Evolutionary conservation across 2,329 filamentous ascomycete species (phyloP).

Genomic region (Microascus cirrosus): DNA sequence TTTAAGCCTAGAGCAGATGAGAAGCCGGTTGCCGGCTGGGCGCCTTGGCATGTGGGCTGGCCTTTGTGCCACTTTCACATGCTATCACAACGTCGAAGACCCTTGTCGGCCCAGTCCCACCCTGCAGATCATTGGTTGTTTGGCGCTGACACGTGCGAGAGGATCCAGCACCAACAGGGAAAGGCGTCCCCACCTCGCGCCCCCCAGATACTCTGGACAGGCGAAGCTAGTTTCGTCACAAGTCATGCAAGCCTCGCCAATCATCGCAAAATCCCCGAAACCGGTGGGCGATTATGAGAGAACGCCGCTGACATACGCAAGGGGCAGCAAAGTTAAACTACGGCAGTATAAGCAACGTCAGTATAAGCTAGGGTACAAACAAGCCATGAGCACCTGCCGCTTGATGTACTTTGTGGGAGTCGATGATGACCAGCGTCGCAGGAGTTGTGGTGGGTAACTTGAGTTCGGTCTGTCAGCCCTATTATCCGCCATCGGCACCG

Average conservation of each 20-base stretch:
- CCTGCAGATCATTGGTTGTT: neutral
- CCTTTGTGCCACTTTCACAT: neutral
- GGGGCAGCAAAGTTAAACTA: neutral
- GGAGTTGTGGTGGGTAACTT: neutral
- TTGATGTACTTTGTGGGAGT: neutral
- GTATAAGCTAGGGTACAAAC: neutral
- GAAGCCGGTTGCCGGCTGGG: conserved; percentile 4
- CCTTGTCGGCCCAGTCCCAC: neutral
- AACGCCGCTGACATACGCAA: neutral
- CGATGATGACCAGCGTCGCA: neutral
- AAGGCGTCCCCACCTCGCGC: neutral
- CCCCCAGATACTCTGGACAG: neutral
- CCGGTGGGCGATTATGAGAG: neutral
- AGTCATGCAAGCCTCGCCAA: neutral
- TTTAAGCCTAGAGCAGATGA: neutral
- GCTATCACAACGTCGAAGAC: neutral
- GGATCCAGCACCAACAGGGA: neutral
- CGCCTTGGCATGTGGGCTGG: neutral
- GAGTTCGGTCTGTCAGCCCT: neutral
- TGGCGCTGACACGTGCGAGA: conserved; percentile 2
- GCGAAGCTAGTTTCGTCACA: neutral
- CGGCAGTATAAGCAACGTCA: neutral
- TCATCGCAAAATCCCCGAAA: neutral
- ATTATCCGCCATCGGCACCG: neutral
- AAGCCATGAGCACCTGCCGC: neutral